Evolutionary conservation across 148 eudicot genomes (phyloP).

Genomic region (Vaccinium darrowii): DNA sequence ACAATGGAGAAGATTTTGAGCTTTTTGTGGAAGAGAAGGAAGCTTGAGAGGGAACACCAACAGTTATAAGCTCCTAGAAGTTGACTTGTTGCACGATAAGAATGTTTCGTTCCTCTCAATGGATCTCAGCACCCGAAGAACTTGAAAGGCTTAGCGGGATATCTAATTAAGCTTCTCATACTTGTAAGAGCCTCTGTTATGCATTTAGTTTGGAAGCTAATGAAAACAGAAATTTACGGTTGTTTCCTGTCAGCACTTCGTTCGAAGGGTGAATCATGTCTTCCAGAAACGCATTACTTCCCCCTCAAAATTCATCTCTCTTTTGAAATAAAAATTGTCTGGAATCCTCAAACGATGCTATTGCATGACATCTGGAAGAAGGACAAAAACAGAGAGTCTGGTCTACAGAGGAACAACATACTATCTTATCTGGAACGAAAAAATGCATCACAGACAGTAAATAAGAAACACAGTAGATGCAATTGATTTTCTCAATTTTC

Average conservation of each 20-base stretch:
- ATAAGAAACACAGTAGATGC: neutral
- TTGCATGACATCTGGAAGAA: neutral
- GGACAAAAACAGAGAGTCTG: neutral
- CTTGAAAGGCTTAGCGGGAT: neutral
- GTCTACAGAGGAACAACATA: neutral
- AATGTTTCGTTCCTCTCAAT: neutral
- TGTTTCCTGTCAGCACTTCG: neutral
- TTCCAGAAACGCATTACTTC: neutral
- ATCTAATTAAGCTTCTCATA: neutral
- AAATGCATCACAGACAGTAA: neutral
- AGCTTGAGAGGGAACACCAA: slow-evolving; percentile 1
- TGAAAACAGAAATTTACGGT: neutral
- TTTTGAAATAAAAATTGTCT: neutral
- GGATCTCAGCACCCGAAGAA: neutral
- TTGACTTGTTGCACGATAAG: neutral
- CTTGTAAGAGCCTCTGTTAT: neutral
- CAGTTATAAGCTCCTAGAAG: neutral
- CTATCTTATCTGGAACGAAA: neutral
- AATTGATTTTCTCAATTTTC: neutral
- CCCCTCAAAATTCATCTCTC: neutral
- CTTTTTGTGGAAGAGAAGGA: neutral
- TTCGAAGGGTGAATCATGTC: neutral
- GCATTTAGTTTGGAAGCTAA: neutral
- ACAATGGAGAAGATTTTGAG: neutral
- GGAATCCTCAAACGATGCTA: neutral